A percentile compares a stretch with the other conserved stretches of the same genome.
Conservation (phyloP, 495 filamentous ascomycete species). For the Rhypophila decipiens region DNA sequence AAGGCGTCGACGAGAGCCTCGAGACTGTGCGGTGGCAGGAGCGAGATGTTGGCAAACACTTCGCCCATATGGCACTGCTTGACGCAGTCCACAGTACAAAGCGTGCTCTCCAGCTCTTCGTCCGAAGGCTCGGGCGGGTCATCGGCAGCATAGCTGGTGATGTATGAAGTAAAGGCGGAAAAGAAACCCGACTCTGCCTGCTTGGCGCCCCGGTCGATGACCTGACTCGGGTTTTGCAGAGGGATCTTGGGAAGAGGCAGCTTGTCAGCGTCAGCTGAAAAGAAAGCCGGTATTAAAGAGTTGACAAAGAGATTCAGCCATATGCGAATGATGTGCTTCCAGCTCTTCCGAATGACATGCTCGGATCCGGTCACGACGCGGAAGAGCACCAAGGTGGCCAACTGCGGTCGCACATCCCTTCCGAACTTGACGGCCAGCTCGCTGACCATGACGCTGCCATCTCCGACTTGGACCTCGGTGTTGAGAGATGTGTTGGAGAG, state of each 20-base stretch:
- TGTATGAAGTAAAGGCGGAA: slow-evolving; percentile 89
- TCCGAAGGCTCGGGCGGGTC: slow-evolving; percentile 96
- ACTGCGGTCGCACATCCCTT: slow-evolving; percentile 83
- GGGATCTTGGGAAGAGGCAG: slow-evolving; percentile 80
- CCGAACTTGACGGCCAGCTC: slow-evolving; percentile 97
- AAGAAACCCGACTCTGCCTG: slow-evolving; percentile 76
- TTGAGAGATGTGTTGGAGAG: slow-evolving; percentile 83
- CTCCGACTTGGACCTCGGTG: slow-evolving; percentile 88
- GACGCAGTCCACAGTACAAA: slow-evolving; percentile 91
- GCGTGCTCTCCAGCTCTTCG: slow-evolving; percentile 91
- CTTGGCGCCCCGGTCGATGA: slow-evolving; percentile 81
- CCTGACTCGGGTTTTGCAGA: slow-evolving; percentile 81
- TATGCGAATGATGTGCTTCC: slow-evolving; percentile 81
- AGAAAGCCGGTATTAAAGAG: slow-evolving; percentile 82
- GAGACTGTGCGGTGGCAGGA: slow-evolving; percentile 61
- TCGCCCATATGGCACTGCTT: slow-evolving; percentile 80
- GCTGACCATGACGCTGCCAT: slow-evolving; percentile 97
- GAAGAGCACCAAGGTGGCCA: slow-evolving; percentile 92
- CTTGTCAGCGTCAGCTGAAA: slow-evolving; percentile 59
- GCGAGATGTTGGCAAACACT: slow-evolving; percentile 81
- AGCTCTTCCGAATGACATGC: slow-evolving; percentile 65
- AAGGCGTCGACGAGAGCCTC: slow-evolving; percentile 64
- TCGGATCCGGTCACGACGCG: slow-evolving; percentile 82
- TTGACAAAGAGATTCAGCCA: slow-evolving; percentile 96
- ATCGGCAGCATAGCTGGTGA: slow-evolving; percentile 97